Conservation (phyloP, 2,329 filamentous ascomycete species). For the Penicillium sp. region DNA sequence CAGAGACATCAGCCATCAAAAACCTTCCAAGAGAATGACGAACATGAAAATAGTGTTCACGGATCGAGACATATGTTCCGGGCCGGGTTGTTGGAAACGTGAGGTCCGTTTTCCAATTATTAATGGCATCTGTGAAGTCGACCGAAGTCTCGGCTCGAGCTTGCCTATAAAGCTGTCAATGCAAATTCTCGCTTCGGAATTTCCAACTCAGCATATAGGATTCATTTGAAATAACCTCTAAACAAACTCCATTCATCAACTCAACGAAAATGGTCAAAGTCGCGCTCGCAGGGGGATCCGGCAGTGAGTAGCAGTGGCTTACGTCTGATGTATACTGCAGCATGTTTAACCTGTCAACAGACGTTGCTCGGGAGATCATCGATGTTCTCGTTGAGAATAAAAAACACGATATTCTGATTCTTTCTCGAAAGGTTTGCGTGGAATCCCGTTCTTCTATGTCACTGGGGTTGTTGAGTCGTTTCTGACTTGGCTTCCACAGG, state of each 20-base stretch:
- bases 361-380: slow-evolving; percentile 54
- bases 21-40: too few relatives aligned
- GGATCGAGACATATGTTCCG: not conserved
- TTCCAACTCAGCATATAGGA: not conserved
- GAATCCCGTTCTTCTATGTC: not conserved
- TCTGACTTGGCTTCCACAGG: slow-evolving; percentile 15
- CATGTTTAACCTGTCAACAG: slow-evolving; percentile 33
- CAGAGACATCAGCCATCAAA: too few relatives aligned
- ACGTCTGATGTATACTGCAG: not conserved
- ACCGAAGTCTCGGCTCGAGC: not conserved
- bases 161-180: not conserved
- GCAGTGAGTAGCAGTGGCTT: slow-evolving; percentile 36
- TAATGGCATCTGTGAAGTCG: too few relatives aligned
- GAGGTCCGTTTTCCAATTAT: too few relatives aligned
- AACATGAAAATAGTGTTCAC: not conserved
- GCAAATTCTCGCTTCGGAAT: not conserved
- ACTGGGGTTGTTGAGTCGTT: not conserved
- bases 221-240: not conserved
- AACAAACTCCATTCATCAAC: not conserved
- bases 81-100: too few relatives aligned
- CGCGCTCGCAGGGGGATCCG: slow-evolving; percentile 47
- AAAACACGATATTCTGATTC: slow-evolving; percentile 54
- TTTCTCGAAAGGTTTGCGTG: slow-evolving; percentile 47
- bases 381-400: slow-evolving; percentile 49
- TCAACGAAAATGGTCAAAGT: slow-evolving; percentile 44